Evolutionary conservation across 768 basidiomycete species (phyloP), one percentile per base, ranked within the genome.

Genomic region (Rhodosporidiobolus sp.): DNA sequence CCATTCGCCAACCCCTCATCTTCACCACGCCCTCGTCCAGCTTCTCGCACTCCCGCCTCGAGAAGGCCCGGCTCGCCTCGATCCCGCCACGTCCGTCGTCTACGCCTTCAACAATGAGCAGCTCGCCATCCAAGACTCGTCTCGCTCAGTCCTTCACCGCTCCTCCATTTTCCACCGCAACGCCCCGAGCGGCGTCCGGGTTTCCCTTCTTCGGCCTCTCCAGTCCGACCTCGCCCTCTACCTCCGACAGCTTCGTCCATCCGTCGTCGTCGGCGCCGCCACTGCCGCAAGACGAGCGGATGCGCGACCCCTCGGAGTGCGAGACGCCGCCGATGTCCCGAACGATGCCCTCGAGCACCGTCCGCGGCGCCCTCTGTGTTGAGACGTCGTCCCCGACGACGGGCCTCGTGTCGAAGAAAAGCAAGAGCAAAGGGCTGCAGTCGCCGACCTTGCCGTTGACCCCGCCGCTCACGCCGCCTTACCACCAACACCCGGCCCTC

Each of bases 401-500:
- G 38, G 57, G 63, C 26, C 59, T 73, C 3, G 48, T 58, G 8
- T 69, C 53, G 7, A 70, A 74, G 55, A 53, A 66, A 55, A 59
- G 56, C 48, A 71, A 71, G 45, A 24, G 34, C 19, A 34, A 64
- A n/a, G 26, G 43, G 28, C 46, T 75, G 49, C 12, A 56, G 46
- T 65, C 64, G n/a, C 52, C 65, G 4, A 43, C 45, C 19, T 66
- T 69, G 53, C 74, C 74, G 10, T 55, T 72, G 35, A 76, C 74
- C n/a, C 74, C 74, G 19, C 74, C 74, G 0, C 68, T 76, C 48
- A 76, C 75, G 12, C 72, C 75, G 16, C 75, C 72, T 6, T 64
- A 57, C 60, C 30, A 16, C 19, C 38, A 57, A 7, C 35, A 59
- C 24, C 6, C 49, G 4, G 32, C 58, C 8, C 73, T 62, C 22